These are phyloP conservation scores for Candida namnaoensis DNA, from an alignment of 805 yeast genomes.

Conservation along the genomic window DNA sequence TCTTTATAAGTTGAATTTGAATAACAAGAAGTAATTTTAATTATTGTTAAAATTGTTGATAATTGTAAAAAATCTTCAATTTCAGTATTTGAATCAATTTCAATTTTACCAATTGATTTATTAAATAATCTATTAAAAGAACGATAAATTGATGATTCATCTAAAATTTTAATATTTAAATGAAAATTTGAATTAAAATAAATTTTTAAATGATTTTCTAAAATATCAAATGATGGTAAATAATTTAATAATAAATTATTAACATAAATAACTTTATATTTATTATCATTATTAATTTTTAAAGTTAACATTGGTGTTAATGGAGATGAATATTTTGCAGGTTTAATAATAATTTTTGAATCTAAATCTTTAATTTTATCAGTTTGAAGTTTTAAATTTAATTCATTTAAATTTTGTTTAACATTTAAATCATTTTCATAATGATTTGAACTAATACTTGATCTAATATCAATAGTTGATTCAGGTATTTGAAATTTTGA, in stretches of 20 bases:
- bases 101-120: constrained; percentile 1
- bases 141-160: neutral
- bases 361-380: neutral
- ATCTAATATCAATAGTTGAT: too few species aligned
- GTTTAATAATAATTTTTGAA: neutral
- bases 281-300: constrained; percentile 1
- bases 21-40: constrained; percentile 11
- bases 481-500: neutral
- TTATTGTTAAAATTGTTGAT: constrained; percentile 6
- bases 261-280: neutral
- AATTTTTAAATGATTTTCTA: constrained; percentile 7
- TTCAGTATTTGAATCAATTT: constrained; percentile 5
- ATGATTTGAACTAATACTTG: too few species aligned
- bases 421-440: too few species aligned
- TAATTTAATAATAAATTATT: constrained; percentile 1
- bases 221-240: constrained; percentile 5
- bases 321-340: constrained; percentile 1
- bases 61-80: constrained; percentile 9
- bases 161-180: constrained; percentile 7
- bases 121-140: constrained; percentile 7
- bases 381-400: neutral
- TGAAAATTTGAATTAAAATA: constrained; percentile 9
- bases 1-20: constrained; percentile 5
- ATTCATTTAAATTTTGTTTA: neutral
- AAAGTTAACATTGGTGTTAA: constrained; percentile 3